Evolutionary conservation across 495 filamentous ascomycete species (phyloP).

Genomic region (Bacidia rubella): DNA sequence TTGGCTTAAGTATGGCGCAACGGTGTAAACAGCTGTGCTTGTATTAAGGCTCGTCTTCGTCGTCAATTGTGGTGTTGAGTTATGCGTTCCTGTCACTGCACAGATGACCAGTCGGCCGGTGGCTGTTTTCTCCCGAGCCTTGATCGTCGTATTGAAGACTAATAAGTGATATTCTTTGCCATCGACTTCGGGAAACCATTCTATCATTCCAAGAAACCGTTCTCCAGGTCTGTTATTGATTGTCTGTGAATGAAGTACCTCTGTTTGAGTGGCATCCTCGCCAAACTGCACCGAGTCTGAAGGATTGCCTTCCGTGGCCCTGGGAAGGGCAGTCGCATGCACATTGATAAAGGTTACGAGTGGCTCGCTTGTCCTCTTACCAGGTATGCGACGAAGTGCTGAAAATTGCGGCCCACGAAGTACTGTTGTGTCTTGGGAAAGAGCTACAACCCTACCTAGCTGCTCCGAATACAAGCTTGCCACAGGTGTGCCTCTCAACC

Average conservation of each 20-base stretch:
- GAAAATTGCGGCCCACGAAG: not conserved
- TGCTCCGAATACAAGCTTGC: not conserved
- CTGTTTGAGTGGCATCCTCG: constrained; percentile 4
- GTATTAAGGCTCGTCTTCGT: constrained; percentile 29
- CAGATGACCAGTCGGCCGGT: constrained; percentile 12
- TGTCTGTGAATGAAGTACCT: constrained; percentile 20
- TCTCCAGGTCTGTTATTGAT: constrained; percentile 27
- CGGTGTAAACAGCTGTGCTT: constrained; percentile 28
- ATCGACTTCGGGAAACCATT: constrained; percentile 32
- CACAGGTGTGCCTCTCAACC: not conserved
- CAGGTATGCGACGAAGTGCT: not conserved
- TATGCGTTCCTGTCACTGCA: not conserved
- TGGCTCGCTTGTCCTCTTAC: not conserved
- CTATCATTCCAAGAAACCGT: constrained; percentile 34
- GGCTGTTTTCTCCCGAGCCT: not conserved
- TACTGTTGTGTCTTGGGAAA: not conserved
- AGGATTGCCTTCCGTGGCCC: not conserved
- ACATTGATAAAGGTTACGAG: not conserved
- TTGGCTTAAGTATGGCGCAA: constrained; percentile 28
- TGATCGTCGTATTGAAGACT: constrained; percentile 21
- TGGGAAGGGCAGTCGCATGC: not conserved
- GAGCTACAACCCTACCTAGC: not conserved
- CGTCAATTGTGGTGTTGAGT: not conserved
- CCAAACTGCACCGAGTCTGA: constrained; percentile 7
- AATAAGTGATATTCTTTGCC: constrained; percentile 35